Evolutionary conservation across 1,139 yeast species (phyloP).

Genomic region (Saccharomycopsis hybrid): DNA sequence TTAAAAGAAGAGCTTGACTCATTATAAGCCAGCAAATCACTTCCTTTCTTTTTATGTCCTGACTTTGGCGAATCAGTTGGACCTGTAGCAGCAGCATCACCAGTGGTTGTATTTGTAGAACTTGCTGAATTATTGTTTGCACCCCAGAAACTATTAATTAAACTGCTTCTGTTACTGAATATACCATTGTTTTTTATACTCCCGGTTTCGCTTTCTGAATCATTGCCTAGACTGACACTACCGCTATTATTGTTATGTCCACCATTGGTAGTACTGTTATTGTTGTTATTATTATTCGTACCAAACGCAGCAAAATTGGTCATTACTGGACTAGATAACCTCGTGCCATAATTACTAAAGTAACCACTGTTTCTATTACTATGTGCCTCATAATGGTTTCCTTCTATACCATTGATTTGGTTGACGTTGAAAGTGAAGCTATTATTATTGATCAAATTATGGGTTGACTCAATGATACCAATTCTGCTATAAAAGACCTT

Average conservation of each 20-base stretch:
- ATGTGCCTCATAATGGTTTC: conserved; percentile 1
- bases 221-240: neutral
- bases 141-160: conserved; percentile 20
- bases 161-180: conserved; percentile 19
- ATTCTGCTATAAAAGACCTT: conserved; percentile 79
- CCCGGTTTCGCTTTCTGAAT: neutral
- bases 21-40: conserved; percentile 6
- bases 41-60: conserved; percentile 1
- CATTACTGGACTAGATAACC: conserved; percentile 18
- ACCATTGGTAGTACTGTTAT: neutral
- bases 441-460: conserved; percentile 28
- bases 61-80: neutral
- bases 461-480: conserved; percentile 45
- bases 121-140: neutral
- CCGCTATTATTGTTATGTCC: too few species aligned
- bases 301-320: conserved; percentile 12
- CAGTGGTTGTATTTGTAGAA: neutral
- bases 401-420: conserved; percentile 14
- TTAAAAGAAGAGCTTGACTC: conserved; percentile 5
- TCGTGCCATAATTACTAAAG: conserved; percentile 19
- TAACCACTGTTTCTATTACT: conserved; percentile 20
- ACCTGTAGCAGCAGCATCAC: neutral
- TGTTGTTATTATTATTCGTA: neutral
- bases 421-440: conserved; percentile 27
- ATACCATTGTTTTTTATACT: conserved; percentile 10